Evolutionary conservation across 177 flowering plant species (phyloP).

Genomic region (Tripterygium wilfordii): DNA sequence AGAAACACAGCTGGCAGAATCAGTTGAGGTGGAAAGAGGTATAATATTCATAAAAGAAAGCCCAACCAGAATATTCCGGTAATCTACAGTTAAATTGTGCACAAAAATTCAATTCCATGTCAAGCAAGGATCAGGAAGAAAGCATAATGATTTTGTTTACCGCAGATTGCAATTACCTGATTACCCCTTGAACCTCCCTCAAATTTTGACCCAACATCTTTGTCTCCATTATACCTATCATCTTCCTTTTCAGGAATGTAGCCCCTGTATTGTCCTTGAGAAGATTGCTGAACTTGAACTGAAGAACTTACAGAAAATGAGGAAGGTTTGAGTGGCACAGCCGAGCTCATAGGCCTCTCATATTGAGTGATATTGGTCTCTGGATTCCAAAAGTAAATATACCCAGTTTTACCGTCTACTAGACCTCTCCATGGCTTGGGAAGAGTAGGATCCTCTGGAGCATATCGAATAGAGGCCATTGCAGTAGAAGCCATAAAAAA

Average conservation of each 20-base stretch:
- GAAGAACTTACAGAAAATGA: constrained; percentile 43
- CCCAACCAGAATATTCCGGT: too few species aligned
- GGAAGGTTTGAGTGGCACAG: constrained; percentile 28
- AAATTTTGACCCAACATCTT: constrained; percentile 30
- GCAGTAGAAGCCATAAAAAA: constrained; percentile 63
- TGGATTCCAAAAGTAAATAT: constrained; percentile 83
- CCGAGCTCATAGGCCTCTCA: constrained; percentile 53
- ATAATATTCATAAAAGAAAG: too few species aligned
- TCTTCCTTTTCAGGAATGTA: constrained; percentile 28
- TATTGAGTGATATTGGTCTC: constrained; percentile 89
- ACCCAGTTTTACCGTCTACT: constrained; percentile 78
- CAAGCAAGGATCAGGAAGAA: too few species aligned
- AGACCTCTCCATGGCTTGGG: constrained; percentile 94
- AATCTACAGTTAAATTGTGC: too few species aligned
- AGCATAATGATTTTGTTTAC: background rate
- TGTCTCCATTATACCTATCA: constrained; percentile 30
- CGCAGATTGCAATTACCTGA: constrained; percentile 59
- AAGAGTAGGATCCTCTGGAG: constrained; percentile 87
- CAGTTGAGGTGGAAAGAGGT: too few species aligned
- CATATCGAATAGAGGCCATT: constrained; percentile 48
- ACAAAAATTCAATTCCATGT: too few species aligned
- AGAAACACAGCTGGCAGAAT: too few species aligned
- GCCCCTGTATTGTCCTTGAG: constrained; percentile 27
- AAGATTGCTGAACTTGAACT: constrained; percentile 45
- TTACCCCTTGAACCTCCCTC: constrained; percentile 30